Evolutionary conservation across 768 basidiomycete genomes (phyloP), one percentile per base, ranked within the genome.

Genomic region (Agaricus sinodeliciosus): DNA sequence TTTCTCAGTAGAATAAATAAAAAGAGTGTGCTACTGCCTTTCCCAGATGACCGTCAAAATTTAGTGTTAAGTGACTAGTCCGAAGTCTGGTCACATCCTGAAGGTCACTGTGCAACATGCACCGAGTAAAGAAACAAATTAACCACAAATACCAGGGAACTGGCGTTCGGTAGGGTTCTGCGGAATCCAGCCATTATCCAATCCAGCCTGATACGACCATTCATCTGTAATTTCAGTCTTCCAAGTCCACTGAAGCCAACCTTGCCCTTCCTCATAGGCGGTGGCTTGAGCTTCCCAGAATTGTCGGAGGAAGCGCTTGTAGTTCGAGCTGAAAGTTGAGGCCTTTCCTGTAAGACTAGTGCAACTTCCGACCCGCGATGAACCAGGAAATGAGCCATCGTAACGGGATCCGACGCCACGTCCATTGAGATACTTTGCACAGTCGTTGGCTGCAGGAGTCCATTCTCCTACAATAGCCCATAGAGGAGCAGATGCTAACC

Each of bases 391-490:
- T 5, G 80, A 69, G 26, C 88, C 88, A 54, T 84, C 82, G 57
- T 77, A 85, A 39, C 85, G 72, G 4, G 85, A 74, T 3, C 87
- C 85, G 37, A 73, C 58, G 2, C 88, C 90, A 41, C 90, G 81
- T 3, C 93, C 93, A 58, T 94, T 94, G 43, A 96, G 72, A 65
- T 87, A 89, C 61, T 78, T 84, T 12, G 85, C 84, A 58, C 89
- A 90, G 61, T 90, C 90, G 6, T 80, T 91, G 48, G 76, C 69
- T 2, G 86, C 87, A 2, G 88, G 78, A 1, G 87, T 82, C 84
- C 89, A 96, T 70, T 96, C 93, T 39, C 93, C 92, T 22, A 93
- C 90, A 41, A 93, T 73, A 13, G 81, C 75, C 92, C 90, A 92
- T 25, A 94, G 76, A 36, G 79, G 74, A 58, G 81, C 83, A 16